Conservation (phyloP, 2,329 filamentous ascomycete species). For the Trichoderma koningiopsis region DNA sequence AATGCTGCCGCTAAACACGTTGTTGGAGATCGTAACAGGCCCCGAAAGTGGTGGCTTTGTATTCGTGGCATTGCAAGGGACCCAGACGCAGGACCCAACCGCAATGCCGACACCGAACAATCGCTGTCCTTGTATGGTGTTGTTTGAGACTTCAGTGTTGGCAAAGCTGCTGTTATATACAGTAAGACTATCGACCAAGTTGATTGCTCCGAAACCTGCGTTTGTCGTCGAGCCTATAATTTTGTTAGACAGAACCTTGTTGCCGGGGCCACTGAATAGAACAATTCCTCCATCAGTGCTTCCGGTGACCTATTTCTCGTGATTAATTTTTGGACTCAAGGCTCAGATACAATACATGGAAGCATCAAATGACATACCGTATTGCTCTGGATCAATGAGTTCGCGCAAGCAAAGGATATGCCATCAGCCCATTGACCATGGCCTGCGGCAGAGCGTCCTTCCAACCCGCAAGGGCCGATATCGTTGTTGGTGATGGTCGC, state of each 20-base stretch:
- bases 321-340: neutral
- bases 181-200: neutral
- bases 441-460: neutral
- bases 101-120: neutral
- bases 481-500: neutral
- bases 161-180: neutral
- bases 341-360: neutral
- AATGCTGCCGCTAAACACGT: neutral
- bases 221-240: neutral
- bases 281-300: neutral
- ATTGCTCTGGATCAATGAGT: neutral
- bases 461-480: neutral
- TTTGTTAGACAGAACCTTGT: neutral
- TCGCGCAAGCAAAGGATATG: neutral
- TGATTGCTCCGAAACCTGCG: neutral
- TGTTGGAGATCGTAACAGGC: neutral
- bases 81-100: neutral
- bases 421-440: neutral
- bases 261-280: neutral
- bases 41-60: neutral
- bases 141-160: neutral
- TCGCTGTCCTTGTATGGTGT: neutral
- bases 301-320: neutral
- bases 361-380: neutral
- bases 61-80: neutral